A percentile compares a stretch with the other conserved stretches of the same genome.
Conservation (phyloP, 2,329 filamentous ascomycete species). For the Verticillium klebahnii region DNA sequence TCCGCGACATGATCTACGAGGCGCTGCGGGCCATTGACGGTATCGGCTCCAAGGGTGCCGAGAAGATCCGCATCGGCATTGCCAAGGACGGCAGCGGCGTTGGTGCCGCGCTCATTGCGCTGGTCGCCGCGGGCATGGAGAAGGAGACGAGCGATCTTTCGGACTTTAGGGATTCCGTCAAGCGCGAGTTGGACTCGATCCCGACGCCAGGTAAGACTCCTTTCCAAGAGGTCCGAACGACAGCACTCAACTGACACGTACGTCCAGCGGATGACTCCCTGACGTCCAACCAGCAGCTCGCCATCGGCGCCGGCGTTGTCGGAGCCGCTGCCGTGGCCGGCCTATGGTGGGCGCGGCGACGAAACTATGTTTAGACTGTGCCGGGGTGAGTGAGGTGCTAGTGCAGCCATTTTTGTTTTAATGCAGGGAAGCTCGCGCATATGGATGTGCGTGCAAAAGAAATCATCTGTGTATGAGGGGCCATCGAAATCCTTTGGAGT, state of each 20-base stretch:
- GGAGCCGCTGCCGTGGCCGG: slow-evolving; percentile 27
- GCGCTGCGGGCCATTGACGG: slow-evolving; percentile 71
- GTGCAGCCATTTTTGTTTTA: not conserved
- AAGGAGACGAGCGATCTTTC: slow-evolving; percentile 39
- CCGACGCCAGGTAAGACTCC: slow-evolving; percentile 7
- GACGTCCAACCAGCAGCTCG: slow-evolving; percentile 1
- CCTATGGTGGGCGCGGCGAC: slow-evolving; percentile 11
- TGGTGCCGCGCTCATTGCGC: slow-evolving; percentile 90
- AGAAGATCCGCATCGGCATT: slow-evolving; percentile 87
- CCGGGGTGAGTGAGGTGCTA: not conserved
- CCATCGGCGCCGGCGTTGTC: slow-evolving; percentile 19
- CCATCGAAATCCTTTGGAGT: not conserved
- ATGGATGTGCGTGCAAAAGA: not conserved
- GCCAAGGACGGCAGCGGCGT: slow-evolving; percentile 90
- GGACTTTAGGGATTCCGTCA: slow-evolving; percentile 34
- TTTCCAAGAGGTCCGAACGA: too few species aligned
- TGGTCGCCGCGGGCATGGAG: slow-evolving; percentile 72
- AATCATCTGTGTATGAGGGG: not conserved
- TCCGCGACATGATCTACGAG: slow-evolving; percentile 83
- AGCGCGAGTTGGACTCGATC: slow-evolving; percentile 27
- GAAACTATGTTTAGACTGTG: not conserved
- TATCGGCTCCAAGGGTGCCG: slow-evolving; percentile 74
- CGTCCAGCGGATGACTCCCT: not conserved
- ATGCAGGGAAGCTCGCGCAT: not conserved
- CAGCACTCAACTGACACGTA: not conserved